Evolutionary conservation across 176 grass and related monocot species (phyloP).

Genomic region (Typha latifolia): DNA sequence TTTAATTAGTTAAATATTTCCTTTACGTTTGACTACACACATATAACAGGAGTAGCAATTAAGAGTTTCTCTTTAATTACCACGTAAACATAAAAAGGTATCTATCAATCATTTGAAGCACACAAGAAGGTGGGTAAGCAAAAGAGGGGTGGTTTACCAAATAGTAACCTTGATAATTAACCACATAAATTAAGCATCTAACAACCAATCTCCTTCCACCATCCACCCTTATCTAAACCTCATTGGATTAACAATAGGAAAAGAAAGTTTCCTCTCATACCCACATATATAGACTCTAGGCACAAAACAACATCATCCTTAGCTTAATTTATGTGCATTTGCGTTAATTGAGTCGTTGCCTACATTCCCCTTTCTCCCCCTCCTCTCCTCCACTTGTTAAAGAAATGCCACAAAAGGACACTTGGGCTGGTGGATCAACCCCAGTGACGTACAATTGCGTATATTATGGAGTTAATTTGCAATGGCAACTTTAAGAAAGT

Average conservation of each 20-base stretch:
- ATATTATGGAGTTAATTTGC: neutral
- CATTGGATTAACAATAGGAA: neutral
- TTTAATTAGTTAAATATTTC: neutral
- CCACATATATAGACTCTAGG: neutral
- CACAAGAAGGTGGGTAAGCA: neutral
- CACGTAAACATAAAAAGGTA: neutral
- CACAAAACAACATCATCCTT: neutral
- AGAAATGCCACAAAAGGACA: slow-evolving; percentile 5
- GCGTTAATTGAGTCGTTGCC: slow-evolving; percentile 6
- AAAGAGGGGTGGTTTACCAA: slow-evolving; percentile 1
- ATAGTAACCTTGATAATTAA: neutral
- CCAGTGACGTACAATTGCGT: neutral
- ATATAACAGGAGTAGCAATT: neutral
- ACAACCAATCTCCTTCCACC: neutral
- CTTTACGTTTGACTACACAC: neutral
- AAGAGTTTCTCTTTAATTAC: neutral
- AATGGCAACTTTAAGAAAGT: neutral
- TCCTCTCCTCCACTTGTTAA: neutral
- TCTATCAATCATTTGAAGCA: neutral
- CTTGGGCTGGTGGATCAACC: neutral
- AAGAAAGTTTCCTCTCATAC: neutral
- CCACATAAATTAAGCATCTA: neutral
- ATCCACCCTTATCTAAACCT: slow-evolving; percentile 4
- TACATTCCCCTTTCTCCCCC: neutral
- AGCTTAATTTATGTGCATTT: neutral